Evolutionary conservation across 23 red algal genomes (phyloP), one percentile per base, ranked within the genome.

Genomic region (Gracilariopsis chorda): DNA sequence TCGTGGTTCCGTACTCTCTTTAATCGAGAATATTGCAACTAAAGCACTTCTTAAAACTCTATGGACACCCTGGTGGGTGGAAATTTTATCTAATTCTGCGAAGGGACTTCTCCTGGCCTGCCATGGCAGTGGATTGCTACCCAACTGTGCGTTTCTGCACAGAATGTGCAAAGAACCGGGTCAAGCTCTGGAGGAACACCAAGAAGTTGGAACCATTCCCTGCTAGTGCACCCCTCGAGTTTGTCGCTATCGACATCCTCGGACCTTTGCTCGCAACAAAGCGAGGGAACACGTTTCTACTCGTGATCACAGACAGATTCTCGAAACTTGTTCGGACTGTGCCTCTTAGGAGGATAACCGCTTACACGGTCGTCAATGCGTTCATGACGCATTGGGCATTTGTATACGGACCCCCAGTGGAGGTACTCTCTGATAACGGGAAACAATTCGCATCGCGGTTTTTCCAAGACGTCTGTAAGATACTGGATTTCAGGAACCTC

Each of bases 81-180:
- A 49, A 56, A 17, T 32, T 56, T 43, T 2, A 80, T 46, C 48
- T 43, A 17, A 53, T 14, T 7, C 30, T 82, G 2, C 10, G 75
- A 8, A 0, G 49, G 13, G 21, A 19, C 28, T 61, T 82, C 39
- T 82, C 17, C 48, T 82, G 78, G 78, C 6, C 49, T 37, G 48
- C 78, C n/a, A 59, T 82, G 56, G 78, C 78, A 21, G 53, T 82
- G 10, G 78, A 82, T 25, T 82, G 46, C 56, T 59, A 82, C 51
- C 30, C 78, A 59, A 82, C 78, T 19, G 78, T 63, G 39, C 78
- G 78, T 8, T 5, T 42, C 53, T 82, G 78, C 33, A 41, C 51
- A 9, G 49, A 43, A 23, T n/a, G 13, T 16, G 13, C n/a, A 13
- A 13, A 13, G 13, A n/a, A n/a, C n/a, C n/a, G n/a, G n/a, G n/a